Percentiles rank a stretch among this genome's conserved stretches.
phyloP scores from a whole-genome alignment of 2,329 filamentous ascomycete genomes.

The Paracoccidioides brasiliensis region DNA sequence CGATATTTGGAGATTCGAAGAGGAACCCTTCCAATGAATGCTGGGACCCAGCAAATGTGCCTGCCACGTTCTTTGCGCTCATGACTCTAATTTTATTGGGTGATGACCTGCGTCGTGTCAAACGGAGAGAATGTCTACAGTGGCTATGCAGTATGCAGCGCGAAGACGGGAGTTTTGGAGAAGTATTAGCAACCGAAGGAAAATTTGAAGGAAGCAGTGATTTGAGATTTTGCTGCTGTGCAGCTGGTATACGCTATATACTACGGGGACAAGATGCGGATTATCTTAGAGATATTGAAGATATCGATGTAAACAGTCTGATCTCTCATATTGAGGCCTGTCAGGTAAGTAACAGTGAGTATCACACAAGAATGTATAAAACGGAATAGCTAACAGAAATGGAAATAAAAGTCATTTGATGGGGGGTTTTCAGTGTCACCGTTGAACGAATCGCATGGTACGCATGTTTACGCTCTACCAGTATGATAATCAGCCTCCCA shows the following conservation, averaged over 20 bases:
- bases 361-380: constrained; percentile 14
- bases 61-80: constrained; percentile 81
- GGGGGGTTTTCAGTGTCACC: constrained; percentile 70
- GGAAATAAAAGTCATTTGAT: constrained; percentile 54
- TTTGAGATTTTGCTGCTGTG: constrained; percentile 78
- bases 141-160: constrained; percentile 72
- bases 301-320: constrained; percentile 62
- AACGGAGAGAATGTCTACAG: constrained; percentile 50
- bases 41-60: constrained; percentile 69
- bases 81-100: constrained; percentile 55
- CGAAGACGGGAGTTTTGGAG: constrained; percentile 79
- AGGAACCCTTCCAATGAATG: constrained; percentile 39
- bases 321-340: constrained; percentile 57
- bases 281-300: constrained; percentile 45
- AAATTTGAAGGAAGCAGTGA: constrained; percentile 66
- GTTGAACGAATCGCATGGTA: constrained; percentile 72
- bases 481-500: neutral
- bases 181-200: constrained; percentile 51
- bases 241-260: constrained; percentile 69
- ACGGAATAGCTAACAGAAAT: constrained; percentile 17
- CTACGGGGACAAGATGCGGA: constrained; percentile 50
- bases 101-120: constrained; percentile 52
- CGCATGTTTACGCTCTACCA: constrained; percentile 15
- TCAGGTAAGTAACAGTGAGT: constrained; percentile 32
- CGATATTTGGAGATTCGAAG: constrained; percentile 37